Evolutionary conservation across 148 eudicot genomes (phyloP).

Genomic region (Rhododendron simsii): DNA sequence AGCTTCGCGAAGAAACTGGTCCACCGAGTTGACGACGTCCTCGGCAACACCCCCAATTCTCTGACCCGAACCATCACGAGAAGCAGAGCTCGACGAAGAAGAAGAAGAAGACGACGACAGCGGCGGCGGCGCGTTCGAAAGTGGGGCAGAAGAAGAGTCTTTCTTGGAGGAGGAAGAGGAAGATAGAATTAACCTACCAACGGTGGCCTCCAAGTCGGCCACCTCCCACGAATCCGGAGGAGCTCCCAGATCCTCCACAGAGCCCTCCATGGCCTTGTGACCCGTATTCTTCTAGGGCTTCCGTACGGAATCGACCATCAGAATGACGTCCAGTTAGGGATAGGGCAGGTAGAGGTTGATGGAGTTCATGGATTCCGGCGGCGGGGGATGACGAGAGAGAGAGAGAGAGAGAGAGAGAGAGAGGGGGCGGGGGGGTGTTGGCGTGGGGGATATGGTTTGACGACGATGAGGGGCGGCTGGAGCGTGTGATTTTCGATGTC

Average conservation of each 20-base stretch:
- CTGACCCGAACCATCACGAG: conserved; percentile 22
- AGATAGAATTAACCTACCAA: conserved; percentile 57
- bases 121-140: conserved; percentile 14
- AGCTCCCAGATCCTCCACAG: conserved; percentile 30
- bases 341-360: not conserved
- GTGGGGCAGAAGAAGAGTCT: conserved; percentile 14
- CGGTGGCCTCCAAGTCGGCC: conserved; percentile 79
- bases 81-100: conserved; percentile 1
- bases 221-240: conserved; percentile 95
- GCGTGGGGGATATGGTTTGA: conserved; percentile 26
- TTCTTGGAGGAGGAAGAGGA: conserved; percentile 26
- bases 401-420: conserved; percentile 1
- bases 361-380: conserved; percentile 10
- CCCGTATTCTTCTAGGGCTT: conserved; percentile 1
- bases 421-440: not conserved
- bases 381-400: not conserved
- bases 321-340: conserved; percentile 15
- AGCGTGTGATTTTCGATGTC: not conserved
- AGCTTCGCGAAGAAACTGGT: conserved; percentile 95
- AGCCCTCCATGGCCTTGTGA: conserved; percentile 30
- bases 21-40: conserved; percentile 63
- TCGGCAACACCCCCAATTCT: conserved; percentile 32
- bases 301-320: conserved; percentile 13
- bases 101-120: conserved; percentile 19
- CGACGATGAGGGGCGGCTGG: conserved; percentile 12